Conservation (phyloP, 257 asterid species). For the Solanum chilense region DNA sequence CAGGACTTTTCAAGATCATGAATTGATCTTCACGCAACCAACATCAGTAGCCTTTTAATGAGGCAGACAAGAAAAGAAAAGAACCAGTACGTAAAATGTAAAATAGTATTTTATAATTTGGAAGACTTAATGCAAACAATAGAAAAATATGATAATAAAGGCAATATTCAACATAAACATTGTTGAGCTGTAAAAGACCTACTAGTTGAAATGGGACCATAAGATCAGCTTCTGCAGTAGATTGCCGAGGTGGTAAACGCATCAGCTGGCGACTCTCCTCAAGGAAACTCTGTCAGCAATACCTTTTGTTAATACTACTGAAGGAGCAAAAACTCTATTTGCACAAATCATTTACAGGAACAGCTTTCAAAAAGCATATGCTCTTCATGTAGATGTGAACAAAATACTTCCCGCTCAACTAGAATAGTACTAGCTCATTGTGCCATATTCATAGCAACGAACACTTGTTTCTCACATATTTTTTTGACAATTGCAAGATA, state of each 20-base stretch:
- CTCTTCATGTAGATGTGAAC: neutral
- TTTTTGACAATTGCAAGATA: neutral
- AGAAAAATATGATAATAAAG: neutral
- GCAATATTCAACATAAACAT: neutral
- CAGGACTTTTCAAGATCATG: neutral
- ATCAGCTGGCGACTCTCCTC: constrained; percentile 97
- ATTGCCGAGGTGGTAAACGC: constrained; percentile 97
- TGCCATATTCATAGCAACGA: neutral
- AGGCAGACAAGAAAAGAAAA: neutral
- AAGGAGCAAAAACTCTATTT: neutral
- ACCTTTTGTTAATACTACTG: neutral
- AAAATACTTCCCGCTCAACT: neutral
- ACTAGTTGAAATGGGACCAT: constrained; percentile 97
- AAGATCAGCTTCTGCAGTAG: constrained; percentile 98
- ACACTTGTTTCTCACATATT: neutral
- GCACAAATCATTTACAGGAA: neutral
- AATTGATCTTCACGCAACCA: neutral
- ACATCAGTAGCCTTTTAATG: neutral
- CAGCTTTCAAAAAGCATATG: neutral
- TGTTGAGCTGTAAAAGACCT: neutral
- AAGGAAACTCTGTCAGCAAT: constrained; percentile 67
- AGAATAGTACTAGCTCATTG: neutral
- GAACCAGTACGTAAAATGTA: neutral
- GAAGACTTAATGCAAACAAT: neutral
- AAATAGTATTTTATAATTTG: neutral